phyloP scores from a whole-genome alignment of 2,329 filamentous ascomycete genomes.

The Falciphora oryzae region DNA sequence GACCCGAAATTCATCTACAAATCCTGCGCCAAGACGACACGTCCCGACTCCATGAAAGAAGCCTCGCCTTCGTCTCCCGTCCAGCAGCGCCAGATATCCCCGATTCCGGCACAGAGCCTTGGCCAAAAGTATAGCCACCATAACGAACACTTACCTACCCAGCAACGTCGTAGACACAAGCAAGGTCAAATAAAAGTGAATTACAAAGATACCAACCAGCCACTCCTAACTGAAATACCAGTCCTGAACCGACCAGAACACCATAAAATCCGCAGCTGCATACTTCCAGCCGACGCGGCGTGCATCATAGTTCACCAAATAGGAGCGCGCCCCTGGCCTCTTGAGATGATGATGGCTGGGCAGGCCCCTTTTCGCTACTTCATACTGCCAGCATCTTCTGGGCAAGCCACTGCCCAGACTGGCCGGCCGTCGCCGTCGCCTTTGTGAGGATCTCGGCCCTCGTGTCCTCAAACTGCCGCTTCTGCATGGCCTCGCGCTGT shows the following conservation, averaged over 20 bases:
- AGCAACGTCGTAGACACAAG: not conserved
- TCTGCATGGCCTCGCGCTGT: conserved; percentile 42
- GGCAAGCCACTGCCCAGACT: conserved; percentile 32
- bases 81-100: too few species aligned
- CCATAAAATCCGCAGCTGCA: not conserved
- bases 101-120: too few species aligned
- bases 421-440: conserved; percentile 28
- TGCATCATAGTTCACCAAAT: not conserved
- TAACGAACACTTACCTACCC: not conserved
- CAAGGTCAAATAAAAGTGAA: not conserved
- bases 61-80: too few species aligned
- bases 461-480: conserved; percentile 37
- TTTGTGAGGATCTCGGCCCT: conserved; percentile 36
- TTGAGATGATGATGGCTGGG: too few species aligned
- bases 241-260: not conserved
- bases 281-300: not conserved
- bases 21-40: too few species aligned
- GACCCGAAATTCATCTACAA: too few species aligned
- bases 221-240: not conserved
- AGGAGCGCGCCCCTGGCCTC: too few species aligned
- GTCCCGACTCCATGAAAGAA: too few species aligned
- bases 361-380: conserved; percentile 7
- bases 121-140: not conserved
- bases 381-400: conserved; percentile 30
- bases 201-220: not conserved